Evolutionary conservation across 78 protist genomes (phyloP).

Genomic region (Dictyostelium intermedium): DNA sequence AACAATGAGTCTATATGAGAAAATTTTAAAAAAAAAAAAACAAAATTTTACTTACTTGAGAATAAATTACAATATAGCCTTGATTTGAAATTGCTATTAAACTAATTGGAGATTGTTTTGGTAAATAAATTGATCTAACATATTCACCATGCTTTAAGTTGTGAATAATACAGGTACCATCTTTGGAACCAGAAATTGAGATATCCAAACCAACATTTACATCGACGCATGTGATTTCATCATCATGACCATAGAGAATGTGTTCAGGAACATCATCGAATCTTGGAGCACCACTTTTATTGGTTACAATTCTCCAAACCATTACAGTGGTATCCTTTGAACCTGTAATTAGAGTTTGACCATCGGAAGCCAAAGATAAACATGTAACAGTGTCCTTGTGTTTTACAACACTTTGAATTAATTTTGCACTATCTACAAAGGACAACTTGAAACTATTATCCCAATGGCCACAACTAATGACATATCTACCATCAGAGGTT

Average conservation of each 20-base stretch:
- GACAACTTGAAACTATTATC: conserved; percentile 62
- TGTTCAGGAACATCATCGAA: conserved; percentile 46
- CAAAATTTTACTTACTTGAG: conserved; percentile 32
- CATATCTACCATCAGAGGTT: conserved; percentile 69
- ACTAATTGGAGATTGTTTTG: conserved; percentile 43
- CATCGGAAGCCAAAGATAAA: conserved; percentile 77
- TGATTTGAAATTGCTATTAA: conserved; percentile 43
- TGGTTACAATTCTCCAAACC: conserved; percentile 85
- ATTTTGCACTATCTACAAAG: conserved; percentile 48
- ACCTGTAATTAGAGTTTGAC: conserved; percentile 90
- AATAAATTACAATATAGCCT: conserved; percentile 62
- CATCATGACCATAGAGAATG: conserved; percentile 90
- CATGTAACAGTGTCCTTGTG: conserved; percentile 93
- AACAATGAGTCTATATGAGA: neutral
- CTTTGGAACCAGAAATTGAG: conserved; percentile 86
- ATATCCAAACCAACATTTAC: conserved; percentile 85
- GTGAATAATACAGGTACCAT: conserved; percentile 75
- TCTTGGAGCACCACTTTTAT: conserved; percentile 54
- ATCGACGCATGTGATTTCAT: conserved; percentile 86
- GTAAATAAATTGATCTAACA: conserved; percentile 43
- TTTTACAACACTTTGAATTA: conserved; percentile 64
- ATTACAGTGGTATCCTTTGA: conserved; percentile 90
- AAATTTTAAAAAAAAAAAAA: too few species aligned
- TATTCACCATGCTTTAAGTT: conserved; percentile 61
- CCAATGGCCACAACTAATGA: conserved; percentile 79